Evolutionary conservation across 768 basidiomycete genomes (phyloP), one percentile per base, ranked within the genome.

Genomic region (Mycena filopes): DNA sequence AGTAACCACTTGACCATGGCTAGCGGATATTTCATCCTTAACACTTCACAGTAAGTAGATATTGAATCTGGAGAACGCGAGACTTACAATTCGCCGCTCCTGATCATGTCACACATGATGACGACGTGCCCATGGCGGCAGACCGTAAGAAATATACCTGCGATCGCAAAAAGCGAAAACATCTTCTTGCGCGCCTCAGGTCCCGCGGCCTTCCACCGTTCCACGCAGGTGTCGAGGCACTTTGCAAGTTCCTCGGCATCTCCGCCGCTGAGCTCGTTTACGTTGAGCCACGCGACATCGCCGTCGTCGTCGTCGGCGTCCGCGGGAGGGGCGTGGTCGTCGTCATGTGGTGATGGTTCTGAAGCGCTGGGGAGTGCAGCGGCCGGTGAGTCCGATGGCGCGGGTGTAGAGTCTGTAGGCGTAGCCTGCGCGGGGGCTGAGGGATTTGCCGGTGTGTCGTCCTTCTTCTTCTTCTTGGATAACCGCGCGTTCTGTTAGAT

Each of bases 11-110:
- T 50, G 9, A 74, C 69, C n/a, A 72, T 38, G 3, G 71, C 75
- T 15, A 77, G 65, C 4, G 73, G 71, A 43, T 77, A 76, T 46
- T 78, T 78, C 49, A 72, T 66, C n/a, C 76, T 77, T 59, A 20
- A 43, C 9, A 10, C 26, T 9, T 16, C 20, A 29, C 21, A 20
- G 1, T 7, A 49, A 7, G 7, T 31, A 10, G 23, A 46, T 45
- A 47, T 41, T 25, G 11, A 6, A 23, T n/a, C n/a, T n/a, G n/a
- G 26, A 43, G n/a, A 16, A 51, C 42, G 2, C 36, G 36, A 42
- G 25, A 53, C 68, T 50, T 53, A 76, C 74, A 75, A 45, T 60
- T 77, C 74, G 0, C 74, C 72, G 23, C 74, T 74, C 7, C 59
- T 46, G 28, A 74, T 67, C 73, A 74, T 78, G 45, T 78, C 74